Percentiles rank a stretch among this genome's conserved stretches.
phyloP scores from a whole-genome alignment of 257 asterid genomes.

The Forsythia suspensa region DNA sequence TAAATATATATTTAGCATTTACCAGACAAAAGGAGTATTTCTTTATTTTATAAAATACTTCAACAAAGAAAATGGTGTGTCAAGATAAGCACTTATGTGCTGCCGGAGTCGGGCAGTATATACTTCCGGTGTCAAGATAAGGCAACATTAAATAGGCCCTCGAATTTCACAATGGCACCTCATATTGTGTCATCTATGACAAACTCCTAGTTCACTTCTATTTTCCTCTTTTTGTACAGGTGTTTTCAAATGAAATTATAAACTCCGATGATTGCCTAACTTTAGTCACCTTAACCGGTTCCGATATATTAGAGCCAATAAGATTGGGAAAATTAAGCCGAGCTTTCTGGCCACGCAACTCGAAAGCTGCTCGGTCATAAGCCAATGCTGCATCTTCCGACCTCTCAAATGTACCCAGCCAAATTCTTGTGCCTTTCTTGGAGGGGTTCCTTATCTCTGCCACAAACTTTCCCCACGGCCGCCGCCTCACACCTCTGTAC shows the following conservation, averaged over 20 bases:
- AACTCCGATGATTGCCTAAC: background rate
- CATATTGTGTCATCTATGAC: too few species aligned
- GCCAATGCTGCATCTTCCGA: conserved; percentile 65
- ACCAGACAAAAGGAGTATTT: too few species aligned
- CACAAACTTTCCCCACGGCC: conserved; percentile 58
- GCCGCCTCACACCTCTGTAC: conserved; percentile 50
- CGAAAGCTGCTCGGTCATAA: conserved; percentile 43
- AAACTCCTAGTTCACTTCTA: too few species aligned
- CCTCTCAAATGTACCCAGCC: conserved; percentile 62
- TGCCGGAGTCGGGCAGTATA: too few species aligned
- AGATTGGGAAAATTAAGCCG: conserved; percentile 49
- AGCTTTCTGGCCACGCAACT: conserved; percentile 44
- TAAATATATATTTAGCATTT: too few species aligned
- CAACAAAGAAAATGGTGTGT: too few species aligned
- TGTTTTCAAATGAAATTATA: background rate
- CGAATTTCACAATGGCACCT: too few species aligned
- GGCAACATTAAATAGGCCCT: too few species aligned
- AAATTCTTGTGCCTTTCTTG: conserved; percentile 42
- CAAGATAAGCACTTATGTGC: too few species aligned
- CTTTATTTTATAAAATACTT: too few species aligned
- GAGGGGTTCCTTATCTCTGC: conserved; percentile 54
- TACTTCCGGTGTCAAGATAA: too few species aligned
- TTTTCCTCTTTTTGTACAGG: background rate
- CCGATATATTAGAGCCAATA: conserved; percentile 28
- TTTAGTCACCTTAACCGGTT: conserved; percentile 40